phyloP scores from a whole-genome alignment of 208 protist genomes.

The Kentomonas sorsogonicus region DNA sequence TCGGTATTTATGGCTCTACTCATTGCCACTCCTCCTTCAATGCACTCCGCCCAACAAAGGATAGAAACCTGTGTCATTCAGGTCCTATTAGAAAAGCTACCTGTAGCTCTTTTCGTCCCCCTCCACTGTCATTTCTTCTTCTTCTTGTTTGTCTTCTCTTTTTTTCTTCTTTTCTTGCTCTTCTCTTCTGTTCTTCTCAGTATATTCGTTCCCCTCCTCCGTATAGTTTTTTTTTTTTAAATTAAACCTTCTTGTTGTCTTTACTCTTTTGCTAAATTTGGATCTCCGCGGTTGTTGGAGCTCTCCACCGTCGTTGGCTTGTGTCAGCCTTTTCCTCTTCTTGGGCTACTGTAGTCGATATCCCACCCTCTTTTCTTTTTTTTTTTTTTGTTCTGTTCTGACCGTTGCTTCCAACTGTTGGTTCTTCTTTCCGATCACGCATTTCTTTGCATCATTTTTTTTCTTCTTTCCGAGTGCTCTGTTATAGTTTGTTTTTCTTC shows the following conservation, averaged over 20 bases:
- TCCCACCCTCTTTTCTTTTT: slow-evolving; percentile 2
- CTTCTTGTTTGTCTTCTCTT: slow-evolving; percentile 2
- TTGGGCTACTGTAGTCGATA: background rate
- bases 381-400: slow-evolving; percentile 2
- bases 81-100: no score
- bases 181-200: background rate
- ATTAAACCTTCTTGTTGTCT: slow-evolving; percentile 1
- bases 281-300: background rate
- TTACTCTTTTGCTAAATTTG: slow-evolving; percentile 3
- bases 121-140: slow-evolving; percentile 2
- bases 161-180: background rate
- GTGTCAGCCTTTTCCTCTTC: background rate
- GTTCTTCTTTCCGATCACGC: no score
- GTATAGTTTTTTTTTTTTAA: background rate
- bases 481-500: slow-evolving; percentile 12
- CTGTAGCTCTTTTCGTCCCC: background rate
- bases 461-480: slow-evolving; percentile 7
- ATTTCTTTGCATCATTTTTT: background rate
- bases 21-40: no score
- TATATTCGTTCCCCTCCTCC: background rate
- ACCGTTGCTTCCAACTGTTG: no score
- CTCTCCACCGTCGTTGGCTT: background rate
- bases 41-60: no score
- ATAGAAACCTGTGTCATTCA: no score
- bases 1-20: no score